phyloP scores from a whole-genome alignment of 116 monocot genomes.

The Phalaenopsis hybrid region DNA sequence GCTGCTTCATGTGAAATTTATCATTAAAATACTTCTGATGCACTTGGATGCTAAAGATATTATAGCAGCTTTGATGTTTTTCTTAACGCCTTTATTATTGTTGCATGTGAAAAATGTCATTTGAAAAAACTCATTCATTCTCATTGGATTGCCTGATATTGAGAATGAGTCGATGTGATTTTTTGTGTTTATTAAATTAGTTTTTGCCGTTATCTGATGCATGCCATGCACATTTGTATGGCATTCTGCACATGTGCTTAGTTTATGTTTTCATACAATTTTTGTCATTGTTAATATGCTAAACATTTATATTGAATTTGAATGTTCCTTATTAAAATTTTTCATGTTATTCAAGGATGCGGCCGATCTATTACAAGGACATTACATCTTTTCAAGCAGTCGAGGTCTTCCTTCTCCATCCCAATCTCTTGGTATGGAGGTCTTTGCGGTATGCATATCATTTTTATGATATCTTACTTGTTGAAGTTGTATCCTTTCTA shows the following conservation, averaged over 20 bases:
- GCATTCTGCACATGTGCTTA: background rate
- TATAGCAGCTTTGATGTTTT: too few relatives aligned
- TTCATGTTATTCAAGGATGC: conserved; percentile 36
- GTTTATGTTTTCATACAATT: background rate
- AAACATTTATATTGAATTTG: background rate
- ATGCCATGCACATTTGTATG: background rate
- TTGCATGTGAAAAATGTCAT: background rate
- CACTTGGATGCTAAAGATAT: too few relatives aligned
- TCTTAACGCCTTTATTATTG: too few relatives aligned
- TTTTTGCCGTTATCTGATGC: background rate
- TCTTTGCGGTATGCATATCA: conserved; percentile 32
- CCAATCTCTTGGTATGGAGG: conserved; percentile 29
- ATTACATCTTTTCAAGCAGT: conserved; percentile 47
- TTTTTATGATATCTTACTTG: background rate
- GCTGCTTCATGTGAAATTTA: too few relatives aligned
- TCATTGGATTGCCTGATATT: background rate
- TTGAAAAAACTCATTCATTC: background rate
- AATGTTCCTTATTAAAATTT: conserved; percentile 1
- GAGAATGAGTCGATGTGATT: background rate
- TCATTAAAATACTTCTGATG: too few relatives aligned
- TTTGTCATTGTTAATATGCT: background rate
- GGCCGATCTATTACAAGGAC: conserved; percentile 57
- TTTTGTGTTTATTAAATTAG: background rate
- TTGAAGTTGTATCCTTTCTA: background rate
- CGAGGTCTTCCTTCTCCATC: conserved; percentile 33